Base-by-base conservation (phyloP, 805 yeast species). In the Grigorovia yakushimaensis region DNA sequence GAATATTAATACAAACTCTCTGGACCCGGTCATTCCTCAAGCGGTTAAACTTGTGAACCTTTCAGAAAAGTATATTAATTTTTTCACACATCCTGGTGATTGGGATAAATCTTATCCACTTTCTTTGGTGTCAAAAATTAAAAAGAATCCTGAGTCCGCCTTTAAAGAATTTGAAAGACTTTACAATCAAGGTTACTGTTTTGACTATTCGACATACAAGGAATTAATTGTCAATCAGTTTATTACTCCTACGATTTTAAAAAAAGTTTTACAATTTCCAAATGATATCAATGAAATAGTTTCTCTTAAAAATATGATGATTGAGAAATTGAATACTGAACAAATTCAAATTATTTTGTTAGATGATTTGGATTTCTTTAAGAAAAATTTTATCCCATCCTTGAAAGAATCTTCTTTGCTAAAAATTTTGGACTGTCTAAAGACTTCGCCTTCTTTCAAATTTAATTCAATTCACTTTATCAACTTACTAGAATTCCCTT, bases 31-130 rank as follows among this genome's bases (percentile, higher is more conserved):
- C 7, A 61, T 62, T 23, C 51, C 58, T 19, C 66, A 63, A 47
- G 63, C 66, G 1, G 51, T 61, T 10, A 60, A 54, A 42, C 49
- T 60, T 49, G 37, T 54, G 1, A 53, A 54, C 13, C 43, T 61
- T 23, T 48, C 61, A 4, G 59, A 52, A n/a, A 64, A 61, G 19
- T 47, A 51, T 8, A 41, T 51, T 11, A 43, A 54, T 8, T 60
- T 51, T 41, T 61, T 57, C 42, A 50, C 53, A 39, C 59, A 60
- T 49, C 62, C 62, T 11, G 65, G 65, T 43, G 65, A 64, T 42
- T 60, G 65, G 66, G 67, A 64, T 51, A 62, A 57, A 46, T 50
- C 60, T 5, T 64, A 64, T 45, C 65, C 65, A 7, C 39, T 62
- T 15, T 49, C 60, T 13, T 48, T 62, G 15, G 64, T 62, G 20